phyloP scores from a whole-genome alignment of 345 rosid species.

The Cardamine resedifolia region DNA sequence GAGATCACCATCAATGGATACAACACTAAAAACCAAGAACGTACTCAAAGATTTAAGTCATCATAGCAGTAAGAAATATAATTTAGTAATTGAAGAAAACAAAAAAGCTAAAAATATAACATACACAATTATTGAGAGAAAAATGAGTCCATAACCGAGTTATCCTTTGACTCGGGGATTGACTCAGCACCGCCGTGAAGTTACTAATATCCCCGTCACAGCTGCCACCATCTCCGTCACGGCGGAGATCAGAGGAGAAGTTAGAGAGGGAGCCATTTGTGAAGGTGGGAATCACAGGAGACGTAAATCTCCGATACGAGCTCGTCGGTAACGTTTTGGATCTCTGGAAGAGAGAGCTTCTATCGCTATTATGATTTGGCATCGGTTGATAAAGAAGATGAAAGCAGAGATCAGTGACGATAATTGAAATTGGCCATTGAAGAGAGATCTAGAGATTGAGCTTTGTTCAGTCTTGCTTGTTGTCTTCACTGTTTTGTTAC shows the following conservation, averaged over 20 bases:
- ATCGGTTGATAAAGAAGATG: not conserved
- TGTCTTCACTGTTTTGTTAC: constrained; percentile 4
- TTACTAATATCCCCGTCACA: constrained; percentile 7
- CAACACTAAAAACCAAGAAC: not conserved
- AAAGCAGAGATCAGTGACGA: not conserved
- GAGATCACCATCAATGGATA: not conserved
- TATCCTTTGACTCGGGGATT: constrained; percentile 37
- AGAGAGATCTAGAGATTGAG: constrained; percentile 30
- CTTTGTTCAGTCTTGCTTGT: constrained; percentile 4
- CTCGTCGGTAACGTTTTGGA: constrained; percentile 44
- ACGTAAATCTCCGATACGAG: constrained; percentile 53
- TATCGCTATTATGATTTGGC: constrained; percentile 24
- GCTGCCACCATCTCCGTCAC: constrained; percentile 28
- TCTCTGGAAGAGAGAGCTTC: constrained; percentile 51
- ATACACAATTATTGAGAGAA: constrained; percentile 27
- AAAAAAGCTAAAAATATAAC: not conserved
- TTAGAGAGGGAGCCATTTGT: constrained; percentile 42
- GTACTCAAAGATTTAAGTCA: not conserved
- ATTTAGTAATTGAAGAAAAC: not conserved
- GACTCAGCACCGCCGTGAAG: constrained; percentile 42
- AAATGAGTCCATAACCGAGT: constrained; percentile 40
- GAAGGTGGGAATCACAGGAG: constrained; percentile 60
- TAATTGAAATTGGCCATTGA: not conserved
- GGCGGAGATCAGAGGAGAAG: constrained; percentile 44
- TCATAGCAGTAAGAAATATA: constrained; percentile 25